phyloP scores from a whole-genome alignment of 805 yeast genomes.

The Metschnikowia drakensbergensis region DNA sequence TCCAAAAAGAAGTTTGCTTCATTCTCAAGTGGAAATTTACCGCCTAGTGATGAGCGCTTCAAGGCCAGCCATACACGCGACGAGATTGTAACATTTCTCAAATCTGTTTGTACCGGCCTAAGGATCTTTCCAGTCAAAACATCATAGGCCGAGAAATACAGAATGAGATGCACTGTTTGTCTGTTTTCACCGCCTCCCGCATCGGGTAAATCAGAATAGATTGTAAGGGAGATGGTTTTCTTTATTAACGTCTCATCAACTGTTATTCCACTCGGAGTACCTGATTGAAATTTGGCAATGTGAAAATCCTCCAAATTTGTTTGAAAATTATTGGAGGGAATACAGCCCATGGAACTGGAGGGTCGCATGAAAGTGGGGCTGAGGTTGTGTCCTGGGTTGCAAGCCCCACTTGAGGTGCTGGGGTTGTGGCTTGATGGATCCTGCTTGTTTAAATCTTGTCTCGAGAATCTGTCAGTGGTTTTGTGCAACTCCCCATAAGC shows the following conservation, averaged over 20 bases:
- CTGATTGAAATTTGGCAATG: background rate
- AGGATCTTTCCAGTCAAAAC: conserved; percentile 54
- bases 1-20: conserved; percentile 49
- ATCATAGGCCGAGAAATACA: conserved; percentile 76
- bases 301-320: background rate
- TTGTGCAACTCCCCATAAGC: background rate
- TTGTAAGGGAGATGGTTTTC: conserved; percentile 71
- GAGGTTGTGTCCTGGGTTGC: background rate
- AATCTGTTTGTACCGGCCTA: conserved; percentile 55
- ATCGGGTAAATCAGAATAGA: conserved; percentile 20
- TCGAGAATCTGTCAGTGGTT: background rate
- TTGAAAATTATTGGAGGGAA: background rate
- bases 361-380: background rate
- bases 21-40: conserved; percentile 47
- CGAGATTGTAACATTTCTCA: conserved; percentile 48
- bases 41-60: conserved; percentile 57
- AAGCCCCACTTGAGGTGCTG: background rate
- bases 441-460: background rate
- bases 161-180: conserved; percentile 66
- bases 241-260: conserved; percentile 60
- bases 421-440: background rate
- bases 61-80: conserved; percentile 52
- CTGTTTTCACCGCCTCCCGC: conserved; percentile 23
- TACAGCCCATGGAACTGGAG: background rate
- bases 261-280: background rate